phyloP scores from a whole-genome alignment of 495 filamentous ascomycete genomes.

The Sordaria brevicollis region DNA sequence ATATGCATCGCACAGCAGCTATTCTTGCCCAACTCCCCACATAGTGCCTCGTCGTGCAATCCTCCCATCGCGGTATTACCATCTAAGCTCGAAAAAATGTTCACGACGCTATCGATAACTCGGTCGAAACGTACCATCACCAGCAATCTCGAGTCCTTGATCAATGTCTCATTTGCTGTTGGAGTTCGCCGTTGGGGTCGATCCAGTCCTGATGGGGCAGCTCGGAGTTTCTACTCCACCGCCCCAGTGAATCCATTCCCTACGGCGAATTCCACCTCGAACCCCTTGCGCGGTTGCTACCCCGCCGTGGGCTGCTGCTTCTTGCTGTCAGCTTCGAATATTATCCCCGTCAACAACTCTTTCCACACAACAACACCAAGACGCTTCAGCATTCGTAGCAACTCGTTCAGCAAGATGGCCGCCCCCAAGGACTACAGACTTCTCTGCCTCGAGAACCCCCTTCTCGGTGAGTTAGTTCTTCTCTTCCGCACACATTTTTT shows the following conservation, averaged over 20 bases:
- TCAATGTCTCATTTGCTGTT: background rate
- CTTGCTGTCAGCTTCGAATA: background rate
- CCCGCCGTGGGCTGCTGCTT: background rate
- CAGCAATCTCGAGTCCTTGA: background rate
- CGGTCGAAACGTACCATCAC: background rate
- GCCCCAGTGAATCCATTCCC: conserved; percentile 2
- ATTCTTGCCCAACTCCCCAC: background rate
- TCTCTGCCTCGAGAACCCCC: conserved; percentile 88
- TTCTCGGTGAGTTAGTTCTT: conserved; percentile 61
- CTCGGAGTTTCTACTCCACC: conserved; percentile 6
- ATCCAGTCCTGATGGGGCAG: background rate
- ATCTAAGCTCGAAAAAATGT: conserved; percentile 6
- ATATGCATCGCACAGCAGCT: background rate
- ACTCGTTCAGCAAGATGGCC: conserved; percentile 47
- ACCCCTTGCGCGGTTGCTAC: background rate
- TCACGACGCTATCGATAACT: conserved; percentile 5
- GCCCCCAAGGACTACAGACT: conserved; percentile 67
- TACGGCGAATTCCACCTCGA: background rate
- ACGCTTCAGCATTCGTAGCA: background rate
- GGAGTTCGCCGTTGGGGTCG: background rate
- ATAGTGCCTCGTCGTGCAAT: background rate
- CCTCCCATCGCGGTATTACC: background rate
- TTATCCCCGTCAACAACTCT: conserved; percentile 4
- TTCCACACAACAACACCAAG: conserved; percentile 11
- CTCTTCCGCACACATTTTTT: background rate